Conservation (phyloP, 495 filamentous ascomycete species). For the Tuber magnatum region DNA sequence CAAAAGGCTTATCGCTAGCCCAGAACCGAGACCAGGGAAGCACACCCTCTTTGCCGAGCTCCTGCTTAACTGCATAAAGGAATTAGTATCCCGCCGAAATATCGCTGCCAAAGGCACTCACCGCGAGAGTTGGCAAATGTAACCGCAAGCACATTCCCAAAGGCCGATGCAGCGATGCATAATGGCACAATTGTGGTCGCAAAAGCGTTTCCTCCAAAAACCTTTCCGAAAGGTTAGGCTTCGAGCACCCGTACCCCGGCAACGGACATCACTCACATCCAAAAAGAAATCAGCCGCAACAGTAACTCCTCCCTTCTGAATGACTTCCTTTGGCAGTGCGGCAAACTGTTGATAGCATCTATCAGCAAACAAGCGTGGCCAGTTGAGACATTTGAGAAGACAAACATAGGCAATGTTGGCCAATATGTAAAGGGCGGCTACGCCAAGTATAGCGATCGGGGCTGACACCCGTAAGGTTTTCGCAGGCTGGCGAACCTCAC, state of each 20-base stretch:
- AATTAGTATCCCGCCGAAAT: constrained; percentile 1
- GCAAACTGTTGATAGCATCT: constrained; percentile 10
- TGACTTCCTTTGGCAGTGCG: constrained; percentile 7
- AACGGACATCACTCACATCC: constrained; percentile 8
- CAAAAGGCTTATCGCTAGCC: constrained; percentile 59
- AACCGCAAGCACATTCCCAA: constrained; percentile 48
- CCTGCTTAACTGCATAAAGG: constrained; percentile 35
- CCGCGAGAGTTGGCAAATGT: constrained; percentile 44
- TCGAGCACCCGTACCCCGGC: background rate
- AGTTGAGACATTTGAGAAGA: background rate
- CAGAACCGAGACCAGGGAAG: constrained; percentile 57
- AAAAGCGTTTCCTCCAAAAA: constrained; percentile 22
- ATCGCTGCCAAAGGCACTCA: background rate
- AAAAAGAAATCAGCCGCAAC: constrained; percentile 24
- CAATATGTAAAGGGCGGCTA: constrained; percentile 44
- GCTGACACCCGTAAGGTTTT: constrained; percentile 44
- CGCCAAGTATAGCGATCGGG: constrained; percentile 39
- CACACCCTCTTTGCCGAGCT: constrained; percentile 59
- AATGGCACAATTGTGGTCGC: constrained; percentile 41
- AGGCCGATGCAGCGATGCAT: constrained; percentile 45
- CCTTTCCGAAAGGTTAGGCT: constrained; percentile 5
- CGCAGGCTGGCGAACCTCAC: constrained; percentile 46
- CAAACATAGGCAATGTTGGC: constrained; percentile 49
- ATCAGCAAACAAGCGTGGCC: background rate
- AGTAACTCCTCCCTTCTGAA: constrained; percentile 13